phyloP scores from a whole-genome alignment of 805 yeast species.

The Schizosaccharomyces lindneri region DNA sequence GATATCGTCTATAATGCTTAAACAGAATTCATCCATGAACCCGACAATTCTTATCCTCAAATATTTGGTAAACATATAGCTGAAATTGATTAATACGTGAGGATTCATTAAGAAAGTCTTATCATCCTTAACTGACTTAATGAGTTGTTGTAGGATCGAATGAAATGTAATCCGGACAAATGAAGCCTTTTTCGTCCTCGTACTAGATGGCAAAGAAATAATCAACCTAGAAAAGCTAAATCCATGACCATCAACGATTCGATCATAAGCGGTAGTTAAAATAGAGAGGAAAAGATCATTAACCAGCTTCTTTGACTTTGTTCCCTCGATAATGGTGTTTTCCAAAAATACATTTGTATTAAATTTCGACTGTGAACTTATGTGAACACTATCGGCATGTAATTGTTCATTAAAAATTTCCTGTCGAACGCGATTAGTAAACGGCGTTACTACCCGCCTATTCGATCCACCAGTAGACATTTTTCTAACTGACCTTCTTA shows the following conservation, averaged over 20 bases:
- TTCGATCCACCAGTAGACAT: background rate
- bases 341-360: background rate
- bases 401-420: background rate
- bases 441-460: background rate
- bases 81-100: background rate
- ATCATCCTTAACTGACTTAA: background rate
- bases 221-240: background rate
- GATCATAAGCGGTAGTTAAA: background rate
- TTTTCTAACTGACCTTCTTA: background rate
- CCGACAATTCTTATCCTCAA: background rate
- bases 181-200: background rate
- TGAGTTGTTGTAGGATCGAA: background rate
- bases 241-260: background rate
- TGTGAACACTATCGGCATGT: background rate
- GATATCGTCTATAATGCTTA: background rate
- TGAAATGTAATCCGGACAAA: background rate
- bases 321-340: background rate
- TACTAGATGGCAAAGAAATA: background rate
- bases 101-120: background rate
- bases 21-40: background rate
- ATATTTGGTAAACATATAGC: background rate
- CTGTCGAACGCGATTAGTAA: background rate
- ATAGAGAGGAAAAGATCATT: background rate
- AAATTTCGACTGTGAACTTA: too few species aligned
- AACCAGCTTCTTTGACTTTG: background rate